Percentiles rank a stretch among this genome's conserved stretches.
phyloP scores from a whole-genome alignment of 306 rosid species.

The Casuarina glauca region DNA sequence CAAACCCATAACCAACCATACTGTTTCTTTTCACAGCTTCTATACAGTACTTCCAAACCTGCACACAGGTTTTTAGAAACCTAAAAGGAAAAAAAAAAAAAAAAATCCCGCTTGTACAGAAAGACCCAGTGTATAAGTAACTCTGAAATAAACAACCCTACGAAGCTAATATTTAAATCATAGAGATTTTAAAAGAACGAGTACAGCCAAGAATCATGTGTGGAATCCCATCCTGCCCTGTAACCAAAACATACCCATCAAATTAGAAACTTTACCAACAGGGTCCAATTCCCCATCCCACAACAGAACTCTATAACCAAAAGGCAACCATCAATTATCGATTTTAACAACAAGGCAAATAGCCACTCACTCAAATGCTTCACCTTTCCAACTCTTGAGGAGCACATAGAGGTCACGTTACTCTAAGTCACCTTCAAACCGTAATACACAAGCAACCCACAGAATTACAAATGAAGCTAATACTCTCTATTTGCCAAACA shows the following conservation, averaged over 20 bases:
- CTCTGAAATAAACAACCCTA: background rate
- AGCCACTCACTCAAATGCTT: background rate
- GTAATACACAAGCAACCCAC: background rate
- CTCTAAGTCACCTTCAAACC: background rate
- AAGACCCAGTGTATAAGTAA: background rate
- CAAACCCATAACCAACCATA: conserved; percentile 97
- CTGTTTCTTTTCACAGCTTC: conserved; percentile 95
- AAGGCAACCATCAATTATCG: background rate
- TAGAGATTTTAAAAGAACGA: background rate
- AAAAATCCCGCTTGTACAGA: background rate
- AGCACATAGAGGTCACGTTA: background rate
- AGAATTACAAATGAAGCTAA: background rate
- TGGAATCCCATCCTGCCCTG: background rate
- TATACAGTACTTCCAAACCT: conserved; percentile 62
- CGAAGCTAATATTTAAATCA: background rate
- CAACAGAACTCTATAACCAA: background rate
- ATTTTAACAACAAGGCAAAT: background rate
- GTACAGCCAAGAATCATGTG: background rate
- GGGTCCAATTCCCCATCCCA: too few species aligned
- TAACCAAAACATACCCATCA: background rate
- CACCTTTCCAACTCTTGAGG: background rate
- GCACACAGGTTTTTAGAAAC: conserved; percentile 18
- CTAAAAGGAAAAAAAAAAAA: background rate
- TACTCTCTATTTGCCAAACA: background rate
- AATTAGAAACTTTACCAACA: background rate